A percentile compares a stretch with the other conserved stretches of the same genome.
Conservation (phyloP, 1,284 basidiomycete genomes). For the Trametes versicolor region DNA sequence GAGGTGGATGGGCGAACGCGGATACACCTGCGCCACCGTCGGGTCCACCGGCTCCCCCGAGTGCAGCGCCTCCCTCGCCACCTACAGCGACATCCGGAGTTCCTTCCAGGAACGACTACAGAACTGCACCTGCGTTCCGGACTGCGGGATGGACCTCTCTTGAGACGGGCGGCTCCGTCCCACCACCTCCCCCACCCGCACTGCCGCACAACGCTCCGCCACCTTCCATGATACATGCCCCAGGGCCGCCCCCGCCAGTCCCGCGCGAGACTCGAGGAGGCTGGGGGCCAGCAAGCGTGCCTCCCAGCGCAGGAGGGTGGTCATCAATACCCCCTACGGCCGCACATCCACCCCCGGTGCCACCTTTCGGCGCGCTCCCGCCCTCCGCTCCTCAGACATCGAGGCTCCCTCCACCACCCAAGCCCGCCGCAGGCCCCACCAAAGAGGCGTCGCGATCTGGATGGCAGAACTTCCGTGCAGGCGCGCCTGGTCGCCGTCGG, state of each 20-base stretch:
- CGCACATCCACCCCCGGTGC: slow-evolving; percentile 10
- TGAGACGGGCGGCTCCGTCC: slow-evolving; percentile 50
- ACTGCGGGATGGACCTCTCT: slow-evolving; percentile 69
- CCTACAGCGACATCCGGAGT: slow-evolving; percentile 33
- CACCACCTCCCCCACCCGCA: slow-evolving; percentile 33
- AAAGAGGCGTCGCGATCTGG: slow-evolving; percentile 48
- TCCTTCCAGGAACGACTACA: slow-evolving; percentile 28
- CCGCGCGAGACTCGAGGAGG: slow-evolving; percentile 25
- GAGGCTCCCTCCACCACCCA: slow-evolving; percentile 3
- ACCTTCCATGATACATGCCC: slow-evolving; percentile 33
- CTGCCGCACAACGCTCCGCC: slow-evolving; percentile 29
- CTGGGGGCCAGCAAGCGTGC: slow-evolving; percentile 14
- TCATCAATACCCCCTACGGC: background rate
- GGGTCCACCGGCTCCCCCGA: slow-evolving; percentile 31
- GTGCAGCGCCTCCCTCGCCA: slow-evolving; percentile 34
- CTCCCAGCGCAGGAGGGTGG: slow-evolving; percentile 20
- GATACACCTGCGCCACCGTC: background rate
- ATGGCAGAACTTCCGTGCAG: slow-evolving; percentile 64
- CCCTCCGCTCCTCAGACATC: slow-evolving; percentile 17
- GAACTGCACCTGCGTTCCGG: slow-evolving; percentile 57
- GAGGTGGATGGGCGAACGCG: slow-evolving; percentile 24
- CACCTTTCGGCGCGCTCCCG: slow-evolving; percentile 5
- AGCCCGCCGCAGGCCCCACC: slow-evolving; percentile 9
- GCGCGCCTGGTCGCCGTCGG: slow-evolving; percentile 39
- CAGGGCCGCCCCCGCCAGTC: slow-evolving; percentile 36